Base-by-base conservation (phyloP, 2,329 filamentous ascomycete genomes). In the Hypocrella siamensis region DNA sequence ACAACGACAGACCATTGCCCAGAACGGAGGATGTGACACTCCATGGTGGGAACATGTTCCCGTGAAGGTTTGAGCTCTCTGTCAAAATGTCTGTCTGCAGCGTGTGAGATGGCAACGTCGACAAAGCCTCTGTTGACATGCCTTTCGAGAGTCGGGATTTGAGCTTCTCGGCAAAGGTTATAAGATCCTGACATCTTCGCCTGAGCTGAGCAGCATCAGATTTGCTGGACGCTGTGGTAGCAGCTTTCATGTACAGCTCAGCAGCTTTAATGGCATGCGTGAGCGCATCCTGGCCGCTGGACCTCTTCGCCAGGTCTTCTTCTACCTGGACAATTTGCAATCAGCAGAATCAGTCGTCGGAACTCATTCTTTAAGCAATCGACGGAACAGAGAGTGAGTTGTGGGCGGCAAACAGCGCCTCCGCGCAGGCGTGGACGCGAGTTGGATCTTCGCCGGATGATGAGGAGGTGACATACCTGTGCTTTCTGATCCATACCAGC, bases 1-100 rank as follows among this genome's bases (percentile, higher is more conserved):
- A 26, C 6, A 14, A 12, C n/a, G 15, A 6, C n/a, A n/a, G 7
- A 7, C 15, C n/a, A 14, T 11, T 7, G 25, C 7, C 25, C 15
- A n/a, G 25, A 4, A 11, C n/a, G 2, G n/a, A 26, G 3, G 82
- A 78, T 18, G 73, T 61, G 3, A 54, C 54, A n/a, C 68, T 68
- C 90, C 90, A 98, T 0, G 81, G 84, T 9, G 80, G 84, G 42
- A 93, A 96, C 15, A 79, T 65, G 45, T 75, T 79, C 1, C 79
- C 83, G 48, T 93, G 83, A 15, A 98, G 64, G 34, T 74, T 78
- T 4, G 86, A 90, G 4, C 78, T 75, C 46, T 77, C 75, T 2
- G 81, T 61, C 7, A 96, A 54, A 31, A 94, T 75, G 7, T 37
- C 34, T 31, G 33, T 21, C 15, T 12, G n/a, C 9, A 5, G 18